Evolutionary conservation across 176 grass and related monocot species (phyloP), one percentile per base, ranked within the genome.

Genomic region (Carex kokanica): DNA sequence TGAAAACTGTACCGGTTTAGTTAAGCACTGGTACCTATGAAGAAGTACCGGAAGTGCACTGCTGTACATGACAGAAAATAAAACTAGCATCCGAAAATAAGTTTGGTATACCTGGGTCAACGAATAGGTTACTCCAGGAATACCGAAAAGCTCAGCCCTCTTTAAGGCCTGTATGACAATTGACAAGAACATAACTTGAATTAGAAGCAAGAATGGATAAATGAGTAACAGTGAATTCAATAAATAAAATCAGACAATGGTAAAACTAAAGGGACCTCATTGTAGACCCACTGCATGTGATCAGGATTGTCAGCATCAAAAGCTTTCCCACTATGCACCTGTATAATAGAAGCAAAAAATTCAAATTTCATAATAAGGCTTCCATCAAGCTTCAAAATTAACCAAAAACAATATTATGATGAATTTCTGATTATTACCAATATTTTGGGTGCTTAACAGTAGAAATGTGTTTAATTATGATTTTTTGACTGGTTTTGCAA

Each of bases 291-390:
- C 52, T 93, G 93, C 96, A 98, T 98, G 82, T 98, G 93, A 64
- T 95, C 96, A 80, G 96, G 82, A 88, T 93, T 86, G 84, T 98
- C 96, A 85, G 93, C 89, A 87, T 98, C 96, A 91, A 98, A 98
- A 84, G 89, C 24, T 88, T 98, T 98, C 65, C 93, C 88, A 90
- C 80, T 65, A 87, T 93, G 91, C 66, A 88, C 93, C 96, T 98
- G 80, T 68, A 84, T 84, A 61, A 60, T 55, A 34, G 14, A 23
- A 18, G 23, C 29, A 52, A 24, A 55, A 82, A 51, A 56, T 29
- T 49, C 18, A 31, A 8, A 29, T 2, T 8, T 54, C 23, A 78
- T n/a, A 18, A n/a, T 54, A 78, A 78, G 51, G 51, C 6, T 55
- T 78, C 13, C 2, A 55, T 31, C 25, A 18, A 78, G n/a, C 24